Percentiles rank a stretch among this genome's conserved stretches.
Conservation (phyloP, 1,139 yeast species). For the Nadsonia commutata region DNA sequence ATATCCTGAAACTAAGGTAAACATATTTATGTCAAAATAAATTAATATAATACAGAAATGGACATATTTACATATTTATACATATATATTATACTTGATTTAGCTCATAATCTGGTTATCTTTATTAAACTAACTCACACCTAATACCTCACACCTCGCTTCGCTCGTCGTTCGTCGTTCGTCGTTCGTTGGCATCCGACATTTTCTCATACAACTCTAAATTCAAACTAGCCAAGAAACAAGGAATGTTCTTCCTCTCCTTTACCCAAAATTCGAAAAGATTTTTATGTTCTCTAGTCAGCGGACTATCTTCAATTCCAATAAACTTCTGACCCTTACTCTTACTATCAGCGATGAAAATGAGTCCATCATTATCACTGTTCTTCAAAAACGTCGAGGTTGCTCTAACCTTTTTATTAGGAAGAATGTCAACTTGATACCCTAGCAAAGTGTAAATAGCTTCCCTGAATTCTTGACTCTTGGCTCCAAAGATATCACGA, state of each 20-base stretch:
- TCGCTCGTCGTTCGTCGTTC: no score
- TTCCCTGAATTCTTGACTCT: conserved; percentile 60
- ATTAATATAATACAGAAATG: background rate
- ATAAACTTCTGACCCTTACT: conserved; percentile 19
- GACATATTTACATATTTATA: conserved; percentile 1
- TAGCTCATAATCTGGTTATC: no score
- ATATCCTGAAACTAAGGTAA: no score
- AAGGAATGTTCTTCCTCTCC: conserved; percentile 59
- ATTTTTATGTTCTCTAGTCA: conserved; percentile 38
- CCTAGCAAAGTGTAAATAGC: conserved; percentile 61
- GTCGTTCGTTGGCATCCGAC: conserved; percentile 14
- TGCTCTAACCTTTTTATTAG: conserved; percentile 52
- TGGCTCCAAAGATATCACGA: conserved; percentile 48
- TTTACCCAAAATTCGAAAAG: conserved; percentile 53
- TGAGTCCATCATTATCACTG: conserved; percentile 22
- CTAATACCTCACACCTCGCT: no score
- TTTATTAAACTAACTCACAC: no score
- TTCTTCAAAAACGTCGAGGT: conserved; percentile 36
- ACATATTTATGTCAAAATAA: no score
- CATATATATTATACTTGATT: no score
- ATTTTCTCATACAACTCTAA: conserved; percentile 41
- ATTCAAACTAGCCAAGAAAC: conserved; percentile 65
- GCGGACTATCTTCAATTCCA: conserved; percentile 21
- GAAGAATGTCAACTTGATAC: conserved; percentile 55
- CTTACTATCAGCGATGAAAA: conserved; percentile 24